Evolutionary conservation across 305 asterid genomes (phyloP).

Genomic region (Rubia occidens): DNA sequence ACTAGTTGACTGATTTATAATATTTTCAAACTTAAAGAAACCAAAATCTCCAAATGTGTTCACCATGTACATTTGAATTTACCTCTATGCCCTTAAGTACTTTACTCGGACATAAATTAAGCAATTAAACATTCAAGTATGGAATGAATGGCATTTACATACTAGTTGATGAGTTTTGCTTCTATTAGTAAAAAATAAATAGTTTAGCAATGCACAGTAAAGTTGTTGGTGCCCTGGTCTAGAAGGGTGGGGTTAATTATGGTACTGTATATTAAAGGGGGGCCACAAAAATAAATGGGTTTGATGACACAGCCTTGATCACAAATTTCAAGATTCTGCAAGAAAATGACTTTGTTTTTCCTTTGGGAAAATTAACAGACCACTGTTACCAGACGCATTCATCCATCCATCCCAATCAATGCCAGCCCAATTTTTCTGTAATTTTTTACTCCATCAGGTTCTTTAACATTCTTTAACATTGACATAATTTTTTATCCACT

Average conservation of each 20-base stretch:
- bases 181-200: conserved; percentile 15
- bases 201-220: conserved; percentile 18
- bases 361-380: conserved; percentile 13
- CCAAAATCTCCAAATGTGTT: too few relatives aligned
- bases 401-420: conserved; percentile 39
- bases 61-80: too few relatives aligned
- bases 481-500: too few relatives aligned
- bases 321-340: conserved; percentile 39
- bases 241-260: conserved; percentile 22
- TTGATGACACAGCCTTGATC: conserved; percentile 28
- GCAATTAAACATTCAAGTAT: neutral
- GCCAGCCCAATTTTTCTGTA: conserved; percentile 18
- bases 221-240: conserved; percentile 25
- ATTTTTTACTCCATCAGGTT: too few relatives aligned
- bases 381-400: conserved; percentile 16
- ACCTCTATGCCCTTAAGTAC: too few relatives aligned
- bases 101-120: neutral
- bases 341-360: conserved; percentile 16
- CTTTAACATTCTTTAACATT: too few relatives aligned
- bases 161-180: conserved; percentile 2
- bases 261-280: conserved; percentile 24
- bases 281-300: conserved; percentile 43
- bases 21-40: too few relatives aligned
- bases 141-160: neutral
- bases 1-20: too few relatives aligned